These are phyloP conservation scores for Rhodosporidiobolus sp. DNA, from an alignment of 768 basidiomycete species.

Conservation along the genomic window DNA sequence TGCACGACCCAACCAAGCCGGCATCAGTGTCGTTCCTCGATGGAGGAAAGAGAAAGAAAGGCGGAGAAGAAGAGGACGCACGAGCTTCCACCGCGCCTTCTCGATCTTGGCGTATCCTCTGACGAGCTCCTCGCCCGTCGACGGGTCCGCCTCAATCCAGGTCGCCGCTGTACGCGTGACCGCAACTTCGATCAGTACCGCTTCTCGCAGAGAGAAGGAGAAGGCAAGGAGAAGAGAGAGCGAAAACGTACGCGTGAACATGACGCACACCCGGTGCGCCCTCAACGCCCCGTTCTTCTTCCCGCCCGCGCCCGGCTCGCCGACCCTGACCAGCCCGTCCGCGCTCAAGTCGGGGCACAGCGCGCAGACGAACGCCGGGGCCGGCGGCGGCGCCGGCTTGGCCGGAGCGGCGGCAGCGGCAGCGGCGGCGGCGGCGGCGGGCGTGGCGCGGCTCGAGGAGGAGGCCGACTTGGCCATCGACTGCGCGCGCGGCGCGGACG, in stretches of 20 bases:
- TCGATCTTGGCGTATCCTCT: conserved; percentile 85
- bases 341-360: conserved; percentile 42
- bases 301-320: conserved; percentile 26
- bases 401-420: not conserved
- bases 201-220: conserved; percentile 49
- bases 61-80: conserved; percentile 51
- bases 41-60: conserved; percentile 1
- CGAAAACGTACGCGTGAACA: conserved; percentile 43
- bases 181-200: conserved; percentile 67
- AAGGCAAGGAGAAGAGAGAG: conserved; percentile 62
- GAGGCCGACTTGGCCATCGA: not conserved
- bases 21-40: not conserved
- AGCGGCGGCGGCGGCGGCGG: not conserved
- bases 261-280: conserved; percentile 39
- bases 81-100: conserved; percentile 88
- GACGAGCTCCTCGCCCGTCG: conserved; percentile 55
- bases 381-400: not conserved
- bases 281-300: conserved; percentile 8
- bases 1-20: conserved; percentile 46
- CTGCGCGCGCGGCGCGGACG: not conserved
- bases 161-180: conserved; percentile 82
- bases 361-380: conserved; percentile 32
- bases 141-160: conserved; percentile 68
- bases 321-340: conserved; percentile 42
- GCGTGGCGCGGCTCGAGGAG: not conserved